Evolutionary conservation across 2,329 filamentous ascomycete species (phyloP).

Genomic region (Aureobasidium sp.): DNA sequence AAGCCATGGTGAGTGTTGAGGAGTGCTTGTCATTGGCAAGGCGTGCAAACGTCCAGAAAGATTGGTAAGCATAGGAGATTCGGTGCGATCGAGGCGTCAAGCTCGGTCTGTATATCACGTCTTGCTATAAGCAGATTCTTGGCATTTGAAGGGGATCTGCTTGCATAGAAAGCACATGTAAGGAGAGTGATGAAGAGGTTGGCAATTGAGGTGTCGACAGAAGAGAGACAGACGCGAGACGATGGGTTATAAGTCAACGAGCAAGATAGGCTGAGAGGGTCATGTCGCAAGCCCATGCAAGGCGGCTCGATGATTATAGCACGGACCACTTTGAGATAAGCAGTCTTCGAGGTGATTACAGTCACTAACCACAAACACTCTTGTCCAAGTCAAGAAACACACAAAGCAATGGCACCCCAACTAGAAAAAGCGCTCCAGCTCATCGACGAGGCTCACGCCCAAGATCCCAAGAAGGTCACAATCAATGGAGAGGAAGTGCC

Average conservation of each 20-base stretch:
- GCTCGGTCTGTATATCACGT: background rate
- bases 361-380: background rate
- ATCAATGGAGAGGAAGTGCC: conserved; percentile 46
- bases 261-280: background rate
- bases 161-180: background rate
- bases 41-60: background rate
- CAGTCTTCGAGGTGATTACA: background rate
- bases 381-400: background rate
- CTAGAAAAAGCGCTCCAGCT: conserved; percentile 49
- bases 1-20: background rate
- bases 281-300: background rate
- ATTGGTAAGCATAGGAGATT: background rate
- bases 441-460: conserved; percentile 67
- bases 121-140: background rate
- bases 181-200: background rate
- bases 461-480: conserved; percentile 55
- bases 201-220: background rate
- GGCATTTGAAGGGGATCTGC: background rate
- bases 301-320: background rate
- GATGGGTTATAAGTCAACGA: background rate
- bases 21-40: background rate
- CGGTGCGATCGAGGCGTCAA: background rate
- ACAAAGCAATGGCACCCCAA: conserved; percentile 18
- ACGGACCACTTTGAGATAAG: conserved; percentile 12
- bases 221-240: background rate